Percentiles rank a stretch among this genome's conserved stretches.
Conservation (phyloP, 306 rosid species). For the Arachis stenosperma region DNA sequence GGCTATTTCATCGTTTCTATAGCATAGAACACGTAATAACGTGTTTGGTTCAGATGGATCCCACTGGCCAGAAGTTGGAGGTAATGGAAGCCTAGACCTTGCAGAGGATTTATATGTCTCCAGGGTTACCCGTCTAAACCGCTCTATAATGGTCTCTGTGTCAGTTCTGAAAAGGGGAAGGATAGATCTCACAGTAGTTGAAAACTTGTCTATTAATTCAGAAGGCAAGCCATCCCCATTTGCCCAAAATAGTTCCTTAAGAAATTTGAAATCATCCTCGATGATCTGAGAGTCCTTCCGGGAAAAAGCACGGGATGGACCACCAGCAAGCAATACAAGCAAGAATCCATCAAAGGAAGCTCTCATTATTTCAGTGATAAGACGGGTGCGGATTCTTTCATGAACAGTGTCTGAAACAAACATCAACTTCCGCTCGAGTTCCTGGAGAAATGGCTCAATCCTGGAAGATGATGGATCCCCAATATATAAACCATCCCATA, state of each 20-base stretch:
- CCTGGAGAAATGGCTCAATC: slow-evolving; percentile 79
- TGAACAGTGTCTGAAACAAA: slow-evolving; percentile 71
- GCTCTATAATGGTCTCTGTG: slow-evolving; percentile 77
- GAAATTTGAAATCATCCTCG: slow-evolving; percentile 83
- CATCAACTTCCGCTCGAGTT: slow-evolving; percentile 72
- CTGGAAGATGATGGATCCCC: slow-evolving; percentile 83
- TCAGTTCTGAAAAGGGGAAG: slow-evolving; percentile 87
- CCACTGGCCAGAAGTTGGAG: slow-evolving; percentile 98
- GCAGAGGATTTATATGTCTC: slow-evolving; percentile 83
- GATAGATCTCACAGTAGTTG: slow-evolving; percentile 66
- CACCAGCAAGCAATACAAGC: slow-evolving; percentile 96
- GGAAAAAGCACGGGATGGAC: slow-evolving; percentile 86
- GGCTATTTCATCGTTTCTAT: slow-evolving; percentile 85
- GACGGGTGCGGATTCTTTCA: slow-evolving; percentile 83
- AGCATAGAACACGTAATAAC: slow-evolving; percentile 82
- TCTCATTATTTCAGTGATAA: slow-evolving; percentile 86
- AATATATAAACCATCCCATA: slow-evolving; percentile 86
- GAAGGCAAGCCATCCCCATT: slow-evolving; percentile 95
- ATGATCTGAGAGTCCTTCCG: slow-evolving; percentile 79
- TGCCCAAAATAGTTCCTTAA: slow-evolving; percentile 88
- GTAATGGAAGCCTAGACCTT: slow-evolving; percentile 88
- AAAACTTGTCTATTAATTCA: slow-evolving; percentile 80
- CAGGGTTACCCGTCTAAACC: slow-evolving; percentile 68
- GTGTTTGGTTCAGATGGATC: slow-evolving; percentile 91
- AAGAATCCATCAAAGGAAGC: slow-evolving; percentile 97